These are phyloP conservation scores for Eugenia klotzschiana DNA, from an alignment of 441 rosid species.

Conservation along the genomic window DNA sequence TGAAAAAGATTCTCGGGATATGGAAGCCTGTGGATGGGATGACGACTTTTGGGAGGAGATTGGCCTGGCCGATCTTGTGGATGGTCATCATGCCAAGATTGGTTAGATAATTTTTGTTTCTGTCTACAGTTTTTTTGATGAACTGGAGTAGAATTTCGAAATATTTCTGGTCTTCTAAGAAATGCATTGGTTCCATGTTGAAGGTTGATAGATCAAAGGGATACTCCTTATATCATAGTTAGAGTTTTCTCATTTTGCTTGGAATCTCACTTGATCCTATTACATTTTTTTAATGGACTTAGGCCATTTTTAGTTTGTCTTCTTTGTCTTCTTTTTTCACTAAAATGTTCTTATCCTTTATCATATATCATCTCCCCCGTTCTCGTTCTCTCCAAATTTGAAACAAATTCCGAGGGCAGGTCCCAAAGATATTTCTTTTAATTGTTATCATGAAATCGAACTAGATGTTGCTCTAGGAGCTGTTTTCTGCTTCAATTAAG, in stretches of 20 bases:
- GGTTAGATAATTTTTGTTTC: conserved; percentile 27
- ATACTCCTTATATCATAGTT: neutral
- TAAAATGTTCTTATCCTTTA: neutral
- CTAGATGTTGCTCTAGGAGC: neutral
- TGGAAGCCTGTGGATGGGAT: conserved; percentile 99
- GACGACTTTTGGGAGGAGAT: conserved; percentile 98
- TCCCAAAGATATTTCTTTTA: neutral
- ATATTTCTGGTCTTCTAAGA: neutral
- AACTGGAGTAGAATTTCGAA: neutral
- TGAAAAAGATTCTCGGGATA: conserved; percentile 62
- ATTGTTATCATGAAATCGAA: neutral
- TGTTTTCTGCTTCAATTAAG: neutral
- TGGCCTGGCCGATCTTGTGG: conserved; percentile 79
- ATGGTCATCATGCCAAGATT: conserved; percentile 89
- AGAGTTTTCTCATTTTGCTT: neutral
- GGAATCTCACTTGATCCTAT: neutral
- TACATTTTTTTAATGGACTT: neutral
- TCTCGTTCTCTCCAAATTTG: neutral
- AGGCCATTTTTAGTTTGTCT: neutral
- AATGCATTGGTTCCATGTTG: neutral
- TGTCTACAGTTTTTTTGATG: neutral
- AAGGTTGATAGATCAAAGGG: neutral
- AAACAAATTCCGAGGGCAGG: neutral
- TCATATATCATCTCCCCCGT: neutral
- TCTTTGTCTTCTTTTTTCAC: neutral